Evolutionary conservation across 192 early-diverging fungal species (phyloP).

Genomic region (Funneliformis mosseae): DNA sequence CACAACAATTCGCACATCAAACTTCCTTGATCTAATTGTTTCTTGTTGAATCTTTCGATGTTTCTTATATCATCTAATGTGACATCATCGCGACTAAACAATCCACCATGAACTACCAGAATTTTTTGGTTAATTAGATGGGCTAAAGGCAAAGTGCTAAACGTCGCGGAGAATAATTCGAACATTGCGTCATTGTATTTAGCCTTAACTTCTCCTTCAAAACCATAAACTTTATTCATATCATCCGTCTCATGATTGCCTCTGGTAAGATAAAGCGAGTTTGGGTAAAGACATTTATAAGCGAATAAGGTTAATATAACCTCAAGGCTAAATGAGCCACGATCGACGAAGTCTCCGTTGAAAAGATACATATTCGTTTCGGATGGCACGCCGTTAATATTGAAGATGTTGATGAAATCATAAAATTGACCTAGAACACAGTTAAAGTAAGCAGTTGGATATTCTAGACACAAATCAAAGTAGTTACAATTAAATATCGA

Average conservation of each 20-base stretch:
- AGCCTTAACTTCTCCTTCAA: constrained; percentile 95
- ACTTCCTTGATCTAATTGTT: constrained; percentile 61
- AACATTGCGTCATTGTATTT: constrained; percentile 95
- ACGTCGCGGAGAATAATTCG: constrained; percentile 92
- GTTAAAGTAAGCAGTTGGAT: not conserved
- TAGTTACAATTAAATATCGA: not conserved
- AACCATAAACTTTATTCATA: constrained; percentile 99
- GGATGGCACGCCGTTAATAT: constrained; percentile 89
- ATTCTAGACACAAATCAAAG: not conserved
- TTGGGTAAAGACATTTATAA: constrained; percentile 89
- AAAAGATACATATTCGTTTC: constrained; percentile 85
- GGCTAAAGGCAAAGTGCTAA: constrained; percentile 90
- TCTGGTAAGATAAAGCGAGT: constrained; percentile 81
- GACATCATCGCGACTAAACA: constrained; percentile 89
- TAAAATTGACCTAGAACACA: constrained; percentile 80
- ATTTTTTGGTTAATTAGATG: constrained; percentile 92
- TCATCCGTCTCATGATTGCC: constrained; percentile 98
- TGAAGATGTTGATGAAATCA: constrained; percentile 95
- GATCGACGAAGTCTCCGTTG: constrained; percentile 99
- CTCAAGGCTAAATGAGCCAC: constrained; percentile 98
- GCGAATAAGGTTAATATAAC: constrained; percentile 89
- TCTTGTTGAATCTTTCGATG: constrained; percentile 84
- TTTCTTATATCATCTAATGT: constrained; percentile 89
- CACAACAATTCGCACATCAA: constrained; percentile 96
- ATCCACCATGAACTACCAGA: constrained; percentile 94